Percentiles rank a stretch among this genome's conserved stretches.
Evolutionary conservation across 2,329 filamentous ascomycete species (phyloP).

Genomic region (Cladophialophora yegresii): DNA sequence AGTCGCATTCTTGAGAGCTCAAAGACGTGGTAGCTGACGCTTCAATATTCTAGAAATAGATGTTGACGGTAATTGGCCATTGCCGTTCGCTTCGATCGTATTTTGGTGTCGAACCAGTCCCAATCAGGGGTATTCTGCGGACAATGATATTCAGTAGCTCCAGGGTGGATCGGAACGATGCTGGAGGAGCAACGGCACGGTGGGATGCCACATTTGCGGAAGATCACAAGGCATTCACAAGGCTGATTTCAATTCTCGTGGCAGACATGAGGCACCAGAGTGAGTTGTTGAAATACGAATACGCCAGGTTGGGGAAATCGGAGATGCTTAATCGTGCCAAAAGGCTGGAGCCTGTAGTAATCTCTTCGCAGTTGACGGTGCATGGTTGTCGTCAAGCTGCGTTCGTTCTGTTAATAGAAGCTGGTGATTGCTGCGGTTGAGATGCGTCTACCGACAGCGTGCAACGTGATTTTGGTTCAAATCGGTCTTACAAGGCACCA

Average conservation of each 20-base stretch:
- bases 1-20: not conserved
- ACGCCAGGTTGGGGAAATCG: slow-evolving; percentile 2
- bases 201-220: not conserved
- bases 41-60: slow-evolving; percentile 4
- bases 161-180: not conserved
- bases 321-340: not conserved
- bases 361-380: not conserved
- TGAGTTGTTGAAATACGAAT: slow-evolving; percentile 1
- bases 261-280: not conserved
- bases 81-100: not conserved
- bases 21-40: not conserved
- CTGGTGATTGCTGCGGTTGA: not conserved
- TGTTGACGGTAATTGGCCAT: not conserved
- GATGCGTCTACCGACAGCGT: not conserved
- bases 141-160: not conserved
- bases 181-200: not conserved
- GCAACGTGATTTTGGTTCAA: not conserved
- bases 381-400: not conserved
- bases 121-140: slow-evolving; percentile 15
- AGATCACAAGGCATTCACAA: slow-evolving; percentile 7
- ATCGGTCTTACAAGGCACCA: not conserved
- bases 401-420: not conserved
- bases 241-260: slow-evolving; percentile 6
- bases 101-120: not conserved
- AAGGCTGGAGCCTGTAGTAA: not conserved